A percentile compares a stretch with the other conserved stretches of the same genome.
Evolutionary conservation across 352 stramenopile species (phyloP).

Genomic region (Saprolegnia parasitica): DNA sequence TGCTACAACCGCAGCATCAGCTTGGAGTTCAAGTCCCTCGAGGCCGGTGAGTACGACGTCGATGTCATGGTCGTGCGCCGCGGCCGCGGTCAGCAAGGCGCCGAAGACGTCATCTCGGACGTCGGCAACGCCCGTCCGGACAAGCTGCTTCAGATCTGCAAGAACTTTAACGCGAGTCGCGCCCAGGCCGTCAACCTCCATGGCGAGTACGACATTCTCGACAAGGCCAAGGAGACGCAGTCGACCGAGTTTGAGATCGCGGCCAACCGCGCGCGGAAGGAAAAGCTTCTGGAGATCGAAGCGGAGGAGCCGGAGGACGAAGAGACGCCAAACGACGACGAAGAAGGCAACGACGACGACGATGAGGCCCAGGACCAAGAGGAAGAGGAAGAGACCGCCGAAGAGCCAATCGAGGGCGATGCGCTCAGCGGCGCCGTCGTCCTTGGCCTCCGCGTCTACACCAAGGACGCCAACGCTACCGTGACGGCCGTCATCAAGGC

Average conservation of each 20-base stretch:
- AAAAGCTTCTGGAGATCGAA: constrained; percentile 30
- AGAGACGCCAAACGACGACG: constrained; percentile 28
- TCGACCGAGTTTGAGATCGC: constrained; percentile 10
- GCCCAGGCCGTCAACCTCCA: constrained; percentile 29
- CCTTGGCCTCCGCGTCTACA: constrained; percentile 37
- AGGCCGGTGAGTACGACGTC: constrained; percentile 35
- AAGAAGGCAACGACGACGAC: constrained; percentile 22
- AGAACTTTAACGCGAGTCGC: constrained; percentile 38
- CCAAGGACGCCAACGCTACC: constrained; percentile 33
- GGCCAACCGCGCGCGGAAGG: constrained; percentile 20
- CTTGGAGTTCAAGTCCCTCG: constrained; percentile 34
- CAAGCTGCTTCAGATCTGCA: constrained; percentile 40
- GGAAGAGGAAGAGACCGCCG: constrained; percentile 6
- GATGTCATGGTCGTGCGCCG: constrained; percentile 34
- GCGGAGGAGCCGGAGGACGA: constrained; percentile 30
- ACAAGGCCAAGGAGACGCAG: constrained; percentile 19
- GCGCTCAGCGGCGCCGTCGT: constrained; percentile 33
- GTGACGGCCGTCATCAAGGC: constrained; percentile 27
- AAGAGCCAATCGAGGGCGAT: constrained; percentile 15
- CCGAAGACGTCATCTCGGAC: constrained; percentile 31
- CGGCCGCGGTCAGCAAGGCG: constrained; percentile 27
- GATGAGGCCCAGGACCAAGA: constrained; percentile 18
- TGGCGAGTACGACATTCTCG: constrained; percentile 4
- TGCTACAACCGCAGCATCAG: constrained; percentile 38
- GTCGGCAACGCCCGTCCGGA: constrained; percentile 34